Evolutionary conservation across 2,329 filamentous ascomycete genomes (phyloP), one percentile per base, ranked within the genome.

Genomic region (Fusarium coffeatum): DNA sequence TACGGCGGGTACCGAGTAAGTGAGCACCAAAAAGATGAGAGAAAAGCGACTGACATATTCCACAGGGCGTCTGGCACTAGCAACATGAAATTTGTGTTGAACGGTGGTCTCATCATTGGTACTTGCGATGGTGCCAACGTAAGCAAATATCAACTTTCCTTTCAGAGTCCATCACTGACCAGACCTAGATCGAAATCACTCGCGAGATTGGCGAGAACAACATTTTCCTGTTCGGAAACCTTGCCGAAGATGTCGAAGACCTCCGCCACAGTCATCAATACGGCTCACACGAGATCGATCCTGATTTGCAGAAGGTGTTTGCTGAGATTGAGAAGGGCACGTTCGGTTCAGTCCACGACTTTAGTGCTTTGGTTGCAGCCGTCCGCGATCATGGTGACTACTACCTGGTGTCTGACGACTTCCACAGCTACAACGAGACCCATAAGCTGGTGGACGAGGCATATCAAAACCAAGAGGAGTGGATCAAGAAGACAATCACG

Each of bases 51-150:
- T 71, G 46, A 71, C 51, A 57, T 28, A 16, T 20, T 25, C 8
- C 23, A 11, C 50, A 87, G 60, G 42, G 89, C 89, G 22, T 90
- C 88, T 69, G 95, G 95, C 68, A 97, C 94, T 15, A 97, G 93
- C 77, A 99, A 99, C 88, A 99, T 99, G 96, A 99, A 99, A 82
- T 99, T 99, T 80, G 96, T 98, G 16, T 87, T 99, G 76, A 99
- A 98, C 76, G 96, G 96, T 70, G 96, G 96, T 69, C 85, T 99
- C 66, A 97, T 99, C 77, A 99, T 99, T 74, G 96, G 96, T 74
- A 99, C 96, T 22, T 98, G 95, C 78, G 96, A 99, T 77, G 96
- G 96, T 78, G 96, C 96, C 69, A 99, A 99, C 78, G 60, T 64
- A 64, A 56, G 60, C 27, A 56, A 40, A 48, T 12, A n/a, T 8